Percentiles rank a stretch among this genome's conserved stretches.
Evolutionary conservation across 768 basidiomycete species (phyloP).

Genomic region (Leucosporidium yakuticum): DNA sequence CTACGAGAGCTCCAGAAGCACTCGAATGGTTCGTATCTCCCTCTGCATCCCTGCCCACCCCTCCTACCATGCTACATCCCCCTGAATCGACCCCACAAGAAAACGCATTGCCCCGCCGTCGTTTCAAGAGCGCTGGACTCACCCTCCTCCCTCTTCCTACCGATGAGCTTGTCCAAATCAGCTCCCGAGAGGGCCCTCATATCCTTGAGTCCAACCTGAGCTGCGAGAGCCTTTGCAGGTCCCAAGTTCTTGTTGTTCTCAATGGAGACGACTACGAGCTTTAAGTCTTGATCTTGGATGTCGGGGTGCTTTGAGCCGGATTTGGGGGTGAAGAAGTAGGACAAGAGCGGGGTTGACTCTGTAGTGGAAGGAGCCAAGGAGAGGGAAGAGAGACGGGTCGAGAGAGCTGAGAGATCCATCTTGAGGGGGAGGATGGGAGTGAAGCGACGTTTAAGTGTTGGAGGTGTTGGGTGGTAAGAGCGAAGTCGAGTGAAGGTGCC

Average conservation of each 20-base stretch:
- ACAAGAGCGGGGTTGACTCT: slow-evolving; percentile 5
- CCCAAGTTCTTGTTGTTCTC: slow-evolving; percentile 38
- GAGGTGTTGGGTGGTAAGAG: neutral
- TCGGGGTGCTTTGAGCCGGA: slow-evolving; percentile 33
- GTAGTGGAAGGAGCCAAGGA: slow-evolving; percentile 1
- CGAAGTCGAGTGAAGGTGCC: neutral
- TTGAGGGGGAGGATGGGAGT: slow-evolving; percentile 2
- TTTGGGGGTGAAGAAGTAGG: slow-evolving; percentile 40
- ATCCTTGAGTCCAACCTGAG: slow-evolving; percentile 37
- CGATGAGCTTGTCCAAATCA: slow-evolving; percentile 35
- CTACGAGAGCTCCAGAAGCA: no score
- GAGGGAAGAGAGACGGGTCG: slow-evolving; percentile 18
- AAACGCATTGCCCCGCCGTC: no score
- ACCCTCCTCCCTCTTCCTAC: slow-evolving; percentile 29
- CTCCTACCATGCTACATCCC: no score
- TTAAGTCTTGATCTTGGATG: slow-evolving; percentile 22
- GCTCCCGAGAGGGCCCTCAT: slow-evolving; percentile 34
- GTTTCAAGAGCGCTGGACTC: neutral
- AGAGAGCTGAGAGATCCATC: slow-evolving; percentile 24
- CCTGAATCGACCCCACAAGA: no score
- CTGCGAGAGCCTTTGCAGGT: slow-evolving; percentile 34
- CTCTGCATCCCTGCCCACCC: neutral
- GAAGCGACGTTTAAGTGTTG: slow-evolving; percentile 10
- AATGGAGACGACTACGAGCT: slow-evolving; percentile 36
- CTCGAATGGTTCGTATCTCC: neutral